A percentile compares a stretch with the other conserved stretches of the same genome.
These are phyloP conservation scores for Sophora flavescens DNA, from an alignment of 306 rosid genomes.

Conservation along the genomic window DNA sequence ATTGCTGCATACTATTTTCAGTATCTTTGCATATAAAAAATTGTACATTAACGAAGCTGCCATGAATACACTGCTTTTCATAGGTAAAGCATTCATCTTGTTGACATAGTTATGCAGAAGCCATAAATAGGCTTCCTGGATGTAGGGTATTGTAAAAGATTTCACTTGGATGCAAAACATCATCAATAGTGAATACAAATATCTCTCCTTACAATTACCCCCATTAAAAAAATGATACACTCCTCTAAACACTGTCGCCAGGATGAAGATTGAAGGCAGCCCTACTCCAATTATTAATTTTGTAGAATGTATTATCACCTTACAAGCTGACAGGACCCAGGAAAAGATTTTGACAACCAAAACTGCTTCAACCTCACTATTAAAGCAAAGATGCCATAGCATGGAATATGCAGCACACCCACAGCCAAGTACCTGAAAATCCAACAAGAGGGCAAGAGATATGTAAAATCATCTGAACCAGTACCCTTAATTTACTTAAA, in stretches of 20 bases:
- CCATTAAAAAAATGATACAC: slow-evolving; percentile 4
- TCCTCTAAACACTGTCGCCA: slow-evolving; percentile 11
- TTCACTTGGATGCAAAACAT: slow-evolving; percentile 23
- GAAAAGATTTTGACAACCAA: slow-evolving; percentile 61
- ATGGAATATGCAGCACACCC: slow-evolving; percentile 79
- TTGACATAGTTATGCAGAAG: not conserved
- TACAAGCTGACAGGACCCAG: slow-evolving; percentile 56
- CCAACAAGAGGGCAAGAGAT: slow-evolving; percentile 7
- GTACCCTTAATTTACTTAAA: not conserved
- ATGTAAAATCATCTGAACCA: slow-evolving; percentile 24
- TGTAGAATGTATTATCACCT: slow-evolving; percentile 49
- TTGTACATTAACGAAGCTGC: not conserved
- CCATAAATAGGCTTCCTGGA: not conserved
- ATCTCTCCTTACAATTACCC: slow-evolving; percentile 18
- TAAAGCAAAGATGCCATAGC: slow-evolving; percentile 67
- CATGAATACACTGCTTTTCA: not conserved
- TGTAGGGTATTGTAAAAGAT: not conserved
- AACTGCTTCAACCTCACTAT: slow-evolving; percentile 63
- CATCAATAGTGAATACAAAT: slow-evolving; percentile 23
- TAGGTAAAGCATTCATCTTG: not conserved
- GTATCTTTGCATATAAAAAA: not conserved
- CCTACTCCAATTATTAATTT: not conserved
- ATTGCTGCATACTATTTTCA: not conserved
- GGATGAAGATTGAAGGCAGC: not conserved
- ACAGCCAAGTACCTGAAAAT: slow-evolving; percentile 77